Evolutionary conservation across 2,329 filamentous ascomycete genomes (phyloP), one percentile per base, ranked within the genome.

Genomic region (Phaeoacremonium minimum): DNA sequence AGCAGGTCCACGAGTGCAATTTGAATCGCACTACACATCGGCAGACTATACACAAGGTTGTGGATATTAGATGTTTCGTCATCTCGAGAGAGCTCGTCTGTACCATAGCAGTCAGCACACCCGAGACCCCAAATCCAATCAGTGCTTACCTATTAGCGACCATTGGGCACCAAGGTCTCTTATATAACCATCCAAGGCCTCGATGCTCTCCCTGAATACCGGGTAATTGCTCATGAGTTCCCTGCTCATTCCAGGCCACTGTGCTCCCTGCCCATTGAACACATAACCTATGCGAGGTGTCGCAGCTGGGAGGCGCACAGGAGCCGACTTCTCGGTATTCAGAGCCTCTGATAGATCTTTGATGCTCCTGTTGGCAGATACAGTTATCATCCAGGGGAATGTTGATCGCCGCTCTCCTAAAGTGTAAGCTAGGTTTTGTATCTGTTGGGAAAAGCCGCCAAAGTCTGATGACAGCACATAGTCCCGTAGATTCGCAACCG

Each of bases 1-100:
- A 66, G 48, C 0, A 65, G 45, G 6, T 67, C 49, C 3, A 59
- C 61, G 3, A 72, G 42, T 3, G 50, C 66, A 4, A 75, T 52
- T 43, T 74, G 71, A 1, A 75, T 15, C 0, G 67, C 67, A 0
- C 68, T 73, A 28, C 63, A 71, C 1, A 70, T 37, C 1, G 71
- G 63, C 34, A 73, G 69, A 1, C 61, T 60, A 15, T 67, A 40
- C 15, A 30, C 20, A 4, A 22, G 22, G 5, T 32, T 19, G n/a
- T n/a, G n/a, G n/a, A n/a, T n/a, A n/a, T n/a, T n/a, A n/a, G n/a
- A n/a, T n/a, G n/a, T n/a, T n/a, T n/a, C n/a, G n/a, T n/a, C n/a
- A n/a, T n/a, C n/a, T n/a, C n/a, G n/a, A n/a, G n/a, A n/a, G n/a
- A n/a, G n/a, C n/a, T n/a, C n/a, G n/a, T n/a, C n/a, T n/a, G n/a